Evolutionary conservation across 1,284 basidiomycete species (phyloP).

Genomic region (Malassezia cuniculi): DNA sequence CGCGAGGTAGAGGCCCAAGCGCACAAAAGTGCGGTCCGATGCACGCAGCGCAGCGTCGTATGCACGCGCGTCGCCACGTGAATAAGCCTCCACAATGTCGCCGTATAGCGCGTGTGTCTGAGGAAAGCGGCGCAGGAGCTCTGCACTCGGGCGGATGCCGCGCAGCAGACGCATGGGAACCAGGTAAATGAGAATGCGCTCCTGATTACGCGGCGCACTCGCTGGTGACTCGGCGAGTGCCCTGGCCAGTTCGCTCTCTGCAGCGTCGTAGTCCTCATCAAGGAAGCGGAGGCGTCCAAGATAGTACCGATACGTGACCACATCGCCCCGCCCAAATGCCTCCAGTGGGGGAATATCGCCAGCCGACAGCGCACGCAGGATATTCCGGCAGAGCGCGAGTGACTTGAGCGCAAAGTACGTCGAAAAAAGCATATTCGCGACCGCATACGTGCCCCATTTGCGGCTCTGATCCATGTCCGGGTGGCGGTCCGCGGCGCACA

Average conservation of each 20-base stretch:
- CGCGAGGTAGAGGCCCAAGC: constrained; percentile 69
- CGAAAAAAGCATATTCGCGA: constrained; percentile 82
- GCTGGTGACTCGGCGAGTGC: constrained; percentile 69
- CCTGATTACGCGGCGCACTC: constrained; percentile 59
- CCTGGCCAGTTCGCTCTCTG: constrained; percentile 66
- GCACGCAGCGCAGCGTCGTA: constrained; percentile 58
- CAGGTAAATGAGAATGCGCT: constrained; percentile 78
- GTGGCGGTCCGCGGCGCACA: constrained; percentile 69
- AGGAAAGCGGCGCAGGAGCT: constrained; percentile 59
- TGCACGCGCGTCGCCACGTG: constrained; percentile 60
- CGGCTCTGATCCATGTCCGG: constrained; percentile 57
- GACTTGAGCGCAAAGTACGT: constrained; percentile 88
- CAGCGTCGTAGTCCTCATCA: constrained; percentile 63
- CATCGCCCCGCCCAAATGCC: constrained; percentile 68
- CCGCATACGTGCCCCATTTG: constrained; percentile 84
- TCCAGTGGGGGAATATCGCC: constrained; percentile 71
- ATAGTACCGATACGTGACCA: constrained; percentile 68
- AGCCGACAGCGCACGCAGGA: constrained; percentile 72
- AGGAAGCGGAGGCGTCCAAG: constrained; percentile 84
- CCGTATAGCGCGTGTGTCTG: constrained; percentile 60
- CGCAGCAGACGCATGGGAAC: constrained; percentile 74
- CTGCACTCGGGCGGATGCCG: constrained; percentile 64
- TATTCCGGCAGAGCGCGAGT: constrained; percentile 79
- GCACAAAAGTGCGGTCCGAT: constrained; percentile 57
- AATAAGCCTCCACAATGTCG: constrained; percentile 68